Conservation (phyloP, 495 filamentous ascomycete genomes). For the Wilcoxina mikolae region DNA sequence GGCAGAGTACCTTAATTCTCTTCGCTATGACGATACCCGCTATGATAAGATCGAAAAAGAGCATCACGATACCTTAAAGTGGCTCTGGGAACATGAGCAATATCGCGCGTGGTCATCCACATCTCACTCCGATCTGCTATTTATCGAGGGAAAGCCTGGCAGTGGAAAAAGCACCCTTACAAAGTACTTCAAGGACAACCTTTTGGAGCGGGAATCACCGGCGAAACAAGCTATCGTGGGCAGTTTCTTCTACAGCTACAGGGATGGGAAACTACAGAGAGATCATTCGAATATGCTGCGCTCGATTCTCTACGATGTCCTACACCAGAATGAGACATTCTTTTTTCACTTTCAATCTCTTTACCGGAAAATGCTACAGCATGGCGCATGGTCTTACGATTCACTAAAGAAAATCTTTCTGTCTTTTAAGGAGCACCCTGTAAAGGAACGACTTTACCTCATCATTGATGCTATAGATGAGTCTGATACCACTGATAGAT, state of each 20-base stretch:
- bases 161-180: constrained; percentile 10
- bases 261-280: neutral
- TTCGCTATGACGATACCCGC: constrained; percentile 1
- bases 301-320: constrained; percentile 2
- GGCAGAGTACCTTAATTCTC: neutral
- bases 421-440: neutral
- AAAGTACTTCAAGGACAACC: constrained; percentile 1
- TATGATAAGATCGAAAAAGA: constrained; percentile 6
- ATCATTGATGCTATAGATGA: constrained; percentile 8
- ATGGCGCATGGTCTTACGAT: neutral
- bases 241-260: constrained; percentile 7
- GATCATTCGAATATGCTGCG: constrained; percentile 4
- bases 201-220: neutral
- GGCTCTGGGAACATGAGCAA: constrained; percentile 2
- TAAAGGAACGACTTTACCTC: neutral
- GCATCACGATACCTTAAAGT: constrained; percentile 1
- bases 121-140: neutral
- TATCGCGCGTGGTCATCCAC: neutral
- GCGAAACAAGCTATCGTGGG: neutral
- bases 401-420: neutral
- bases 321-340: constrained; percentile 2
- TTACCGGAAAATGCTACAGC: neutral
- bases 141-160: constrained; percentile 9
- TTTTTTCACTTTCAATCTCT: constrained; percentile 2
- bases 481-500: neutral